A percentile compares a stretch with the other conserved stretches of the same genome.
These are phyloP conservation scores for Rhinocladiella mackenziei DNA, from an alignment of 2,329 filamentous ascomycete genomes.

Conservation along the genomic window DNA sequence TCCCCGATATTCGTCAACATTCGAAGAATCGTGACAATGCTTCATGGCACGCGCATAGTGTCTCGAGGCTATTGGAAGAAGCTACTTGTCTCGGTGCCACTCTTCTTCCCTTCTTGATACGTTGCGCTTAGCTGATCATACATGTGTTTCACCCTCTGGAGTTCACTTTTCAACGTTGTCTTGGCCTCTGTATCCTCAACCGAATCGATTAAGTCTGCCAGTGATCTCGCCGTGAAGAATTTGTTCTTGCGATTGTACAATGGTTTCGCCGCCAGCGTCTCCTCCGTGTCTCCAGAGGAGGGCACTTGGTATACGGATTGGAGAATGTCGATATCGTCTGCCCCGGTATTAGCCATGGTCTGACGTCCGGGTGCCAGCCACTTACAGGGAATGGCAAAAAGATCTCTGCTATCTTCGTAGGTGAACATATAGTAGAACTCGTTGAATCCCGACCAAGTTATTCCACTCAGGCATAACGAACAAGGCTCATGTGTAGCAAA, in stretches of 20 bases:
- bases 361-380: background rate
- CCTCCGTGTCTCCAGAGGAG: constrained; percentile 33
- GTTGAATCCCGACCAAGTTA: constrained; percentile 56
- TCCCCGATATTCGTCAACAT: too few species aligned
- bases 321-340: constrained; percentile 53
- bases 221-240: constrained; percentile 44
- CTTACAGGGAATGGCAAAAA: constrained; percentile 52
- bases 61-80: constrained; percentile 24
- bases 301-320: constrained; percentile 53
- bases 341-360: background rate
- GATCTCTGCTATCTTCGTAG: constrained; percentile 55
- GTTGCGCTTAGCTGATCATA: constrained; percentile 48
- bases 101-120: constrained; percentile 49
- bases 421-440: constrained; percentile 58
- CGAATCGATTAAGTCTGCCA: constrained; percentile 27
- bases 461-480: constrained; percentile 55
- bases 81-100: constrained; percentile 18
- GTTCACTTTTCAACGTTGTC: constrained; percentile 39
- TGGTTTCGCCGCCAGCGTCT: constrained; percentile 38
- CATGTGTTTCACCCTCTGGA: constrained; percentile 48
- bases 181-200: constrained; percentile 38
- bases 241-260: constrained; percentile 56
- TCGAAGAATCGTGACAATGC: too few species aligned
- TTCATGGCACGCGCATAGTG: too few species aligned
- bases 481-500: constrained; percentile 59